Base-by-base conservation (phyloP, 1,139 yeast species). In the Magnusiomyces fungicola region DNA sequence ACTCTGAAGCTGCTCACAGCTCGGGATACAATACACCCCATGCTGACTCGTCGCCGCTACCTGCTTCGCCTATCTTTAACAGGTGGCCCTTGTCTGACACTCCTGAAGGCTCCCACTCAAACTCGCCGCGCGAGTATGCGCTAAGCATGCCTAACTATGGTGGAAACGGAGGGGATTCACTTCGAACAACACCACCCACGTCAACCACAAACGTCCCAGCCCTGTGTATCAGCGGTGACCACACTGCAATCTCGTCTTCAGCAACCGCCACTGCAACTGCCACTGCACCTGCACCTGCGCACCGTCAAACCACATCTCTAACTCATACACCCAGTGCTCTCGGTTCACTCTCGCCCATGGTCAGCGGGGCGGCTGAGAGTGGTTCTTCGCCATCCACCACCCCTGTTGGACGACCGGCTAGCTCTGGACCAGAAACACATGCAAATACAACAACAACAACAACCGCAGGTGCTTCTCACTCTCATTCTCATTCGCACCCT, bases 61-160 rank as follows among this genome's bases (percentile, higher is more conserved):
- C 43, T 4, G 40, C 43, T 7, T 50, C 50, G 14, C 40, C 49
- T 5, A 22, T 33, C 5, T 47, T 50, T 25, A 48, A 51, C 32
- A 38, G 50, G 7, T 46, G 49, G 37, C 51, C 53, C 6, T 41
- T 46, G 7, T 51, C 53, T 7, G 53, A 51, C 40, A 51, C 53
- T n/a, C 53, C 53, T 10, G 27, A 40, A 7, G 40, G 32, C 2
- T 51, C 53, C 19, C 46, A 45, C 30, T 27, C 49, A 2, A 43
- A 45, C 33, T 51, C 53, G 10, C 53, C 53, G 14, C 47, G 24
- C 14, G 43, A 24, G 12, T 19, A 30, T 25, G 44, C 32, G 12
- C 19, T 38, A n/a, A 19, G 16, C 25, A 43, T 33, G 30, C 50
- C 29, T 25, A 33, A 19, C 41, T 34, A n/a, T 24, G 25, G 14